A percentile compares a stretch with the other conserved stretches of the same genome.
phyloP scores from a whole-genome alignment of 352 stramenopile species.

The Phytophthora colocasiae region DNA sequence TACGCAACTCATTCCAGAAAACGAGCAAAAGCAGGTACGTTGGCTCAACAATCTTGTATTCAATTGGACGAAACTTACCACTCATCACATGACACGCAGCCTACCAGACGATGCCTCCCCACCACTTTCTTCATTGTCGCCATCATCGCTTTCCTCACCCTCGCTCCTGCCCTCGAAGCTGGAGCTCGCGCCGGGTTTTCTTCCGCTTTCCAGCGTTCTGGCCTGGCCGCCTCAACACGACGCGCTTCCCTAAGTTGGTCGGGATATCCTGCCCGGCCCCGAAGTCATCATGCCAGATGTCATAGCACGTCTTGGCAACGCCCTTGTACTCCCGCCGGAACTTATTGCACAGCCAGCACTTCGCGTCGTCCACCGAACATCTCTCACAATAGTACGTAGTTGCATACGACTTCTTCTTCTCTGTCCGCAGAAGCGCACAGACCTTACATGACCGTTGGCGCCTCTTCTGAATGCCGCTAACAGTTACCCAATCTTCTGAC shows the following conservation, averaged over 20 bases:
- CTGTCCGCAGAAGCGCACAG: neutral
- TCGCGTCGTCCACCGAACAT: neutral
- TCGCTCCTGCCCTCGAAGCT: neutral
- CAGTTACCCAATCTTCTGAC: neutral
- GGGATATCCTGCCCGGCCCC: neutral
- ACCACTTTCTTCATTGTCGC: neutral
- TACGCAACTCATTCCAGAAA: neutral
- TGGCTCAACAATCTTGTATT: neutral
- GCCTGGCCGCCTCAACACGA: neutral
- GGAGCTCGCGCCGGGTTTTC: neutral
- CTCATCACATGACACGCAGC: conserved; percentile 1
- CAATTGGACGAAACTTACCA: neutral
- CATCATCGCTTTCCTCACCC: neutral
- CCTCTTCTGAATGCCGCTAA: neutral
- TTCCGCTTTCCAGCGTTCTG: neutral
- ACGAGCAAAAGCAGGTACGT: neutral
- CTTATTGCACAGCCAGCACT: neutral
- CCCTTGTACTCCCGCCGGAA: neutral
- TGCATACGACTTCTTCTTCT: neutral
- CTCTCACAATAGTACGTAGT: neutral
- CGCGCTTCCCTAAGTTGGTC: neutral
- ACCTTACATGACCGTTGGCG: neutral
- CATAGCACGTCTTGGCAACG: neutral
- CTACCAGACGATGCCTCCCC: no score
- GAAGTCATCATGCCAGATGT: neutral